Conservation (phyloP, 2,329 filamentous ascomycete species). For the Hysterium pulicare region DNA sequence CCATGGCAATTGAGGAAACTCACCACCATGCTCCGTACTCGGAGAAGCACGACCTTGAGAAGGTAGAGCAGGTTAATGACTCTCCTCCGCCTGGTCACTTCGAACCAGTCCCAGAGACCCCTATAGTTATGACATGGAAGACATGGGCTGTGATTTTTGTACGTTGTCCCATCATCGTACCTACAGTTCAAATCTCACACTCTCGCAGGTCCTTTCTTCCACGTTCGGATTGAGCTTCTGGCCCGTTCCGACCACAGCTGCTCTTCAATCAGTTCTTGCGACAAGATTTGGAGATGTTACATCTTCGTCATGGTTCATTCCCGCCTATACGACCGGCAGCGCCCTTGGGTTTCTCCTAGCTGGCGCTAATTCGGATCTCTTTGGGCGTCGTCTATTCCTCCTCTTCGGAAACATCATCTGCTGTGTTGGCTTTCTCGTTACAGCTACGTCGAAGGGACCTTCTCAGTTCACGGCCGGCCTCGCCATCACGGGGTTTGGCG, state of each 20-base stretch:
- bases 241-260: constrained; percentile 25
- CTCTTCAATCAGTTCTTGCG: constrained; percentile 17
- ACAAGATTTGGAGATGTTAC: constrained; percentile 13
- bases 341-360: constrained; percentile 21
- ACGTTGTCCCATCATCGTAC: constrained; percentile 2
- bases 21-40: constrained; percentile 7
- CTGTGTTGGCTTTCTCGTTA: constrained; percentile 34
- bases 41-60: constrained; percentile 19
- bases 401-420: constrained; percentile 43
- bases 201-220: constrained; percentile 16
- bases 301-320: constrained; percentile 19
- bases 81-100: constrained; percentile 1
- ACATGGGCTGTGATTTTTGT: constrained; percentile 27
- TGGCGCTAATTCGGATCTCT: constrained; percentile 47
- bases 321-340: constrained; percentile 22
- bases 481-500: constrained; percentile 46
- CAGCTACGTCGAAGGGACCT: constrained; percentile 28
- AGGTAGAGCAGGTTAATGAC: constrained; percentile 14
- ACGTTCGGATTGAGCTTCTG: constrained; percentile 28
- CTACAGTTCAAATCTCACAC: no score
- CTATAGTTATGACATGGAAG: constrained; percentile 20
- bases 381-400: constrained; percentile 48
- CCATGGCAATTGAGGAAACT: no score
- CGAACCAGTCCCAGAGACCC: constrained; percentile 12
- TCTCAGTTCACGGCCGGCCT: constrained; percentile 41